These are phyloP conservation scores for Cordyceps tenuipes DNA, from an alignment of 2,329 filamentous ascomycete genomes.

Conservation along the genomic window DNA sequence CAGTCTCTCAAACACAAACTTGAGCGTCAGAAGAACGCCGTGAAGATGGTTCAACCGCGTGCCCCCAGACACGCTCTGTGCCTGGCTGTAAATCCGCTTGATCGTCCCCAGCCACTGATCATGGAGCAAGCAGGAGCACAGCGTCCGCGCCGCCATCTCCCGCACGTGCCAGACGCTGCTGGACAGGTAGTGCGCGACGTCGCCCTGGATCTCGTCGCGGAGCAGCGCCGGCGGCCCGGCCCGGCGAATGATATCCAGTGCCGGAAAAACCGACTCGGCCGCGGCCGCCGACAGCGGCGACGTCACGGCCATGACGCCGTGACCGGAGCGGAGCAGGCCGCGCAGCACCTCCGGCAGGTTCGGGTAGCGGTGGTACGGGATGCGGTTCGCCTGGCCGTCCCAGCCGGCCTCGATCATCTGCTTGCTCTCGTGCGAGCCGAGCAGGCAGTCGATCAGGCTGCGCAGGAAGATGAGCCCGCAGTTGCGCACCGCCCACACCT, in stretches of 20 bases:
- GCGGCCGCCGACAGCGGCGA: slow-evolving; percentile 26
- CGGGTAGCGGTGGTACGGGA: slow-evolving; percentile 63
- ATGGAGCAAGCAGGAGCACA: slow-evolving; percentile 53
- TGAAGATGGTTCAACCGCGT: slow-evolving; percentile 45
- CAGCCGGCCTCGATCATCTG: slow-evolving; percentile 50
- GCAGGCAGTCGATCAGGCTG: slow-evolving; percentile 70
- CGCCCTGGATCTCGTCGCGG: slow-evolving; percentile 44
- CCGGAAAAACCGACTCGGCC: slow-evolving; percentile 71
- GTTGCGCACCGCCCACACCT: slow-evolving; percentile 90
- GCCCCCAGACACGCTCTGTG: slow-evolving; percentile 19
- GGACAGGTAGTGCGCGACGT: slow-evolving; percentile 54
- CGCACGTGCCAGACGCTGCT: slow-evolving; percentile 73
- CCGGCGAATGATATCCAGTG: slow-evolving; percentile 70
- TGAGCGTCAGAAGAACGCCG: slow-evolving; percentile 48
- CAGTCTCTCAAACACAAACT: slow-evolving; percentile 48
- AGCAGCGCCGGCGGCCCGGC: slow-evolving; percentile 55
- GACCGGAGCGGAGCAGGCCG: slow-evolving; percentile 48
- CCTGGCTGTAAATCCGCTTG: slow-evolving; percentile 24
- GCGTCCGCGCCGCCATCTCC: slow-evolving; percentile 69
- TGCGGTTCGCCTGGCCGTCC: slow-evolving; percentile 54
- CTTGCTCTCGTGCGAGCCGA: slow-evolving; percentile 69
- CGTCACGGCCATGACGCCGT: slow-evolving; percentile 33
- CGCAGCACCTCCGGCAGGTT: slow-evolving; percentile 56
- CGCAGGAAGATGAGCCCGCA: slow-evolving; percentile 85
- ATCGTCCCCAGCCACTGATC: slow-evolving; percentile 39